Base-by-base conservation (phyloP, 441 rosid species). In the Biscutella auriculata region DNA sequence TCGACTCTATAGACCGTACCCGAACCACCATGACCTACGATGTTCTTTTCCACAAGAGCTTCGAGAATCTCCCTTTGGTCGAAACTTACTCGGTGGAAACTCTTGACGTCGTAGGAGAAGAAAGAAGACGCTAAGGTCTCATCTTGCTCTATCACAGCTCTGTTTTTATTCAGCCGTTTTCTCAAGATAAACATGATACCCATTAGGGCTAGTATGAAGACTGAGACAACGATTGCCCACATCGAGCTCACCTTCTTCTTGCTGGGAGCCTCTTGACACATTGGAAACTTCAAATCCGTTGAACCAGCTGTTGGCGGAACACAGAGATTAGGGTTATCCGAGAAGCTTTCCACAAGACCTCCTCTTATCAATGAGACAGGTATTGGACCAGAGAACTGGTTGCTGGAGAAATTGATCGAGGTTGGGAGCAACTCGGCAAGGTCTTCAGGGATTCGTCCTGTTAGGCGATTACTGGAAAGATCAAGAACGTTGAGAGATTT, bases 401-500 rank as follows among this genome's bases (percentile, higher is more conserved):
- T 92, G 76, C 79, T 80, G 13, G 96, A 74, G 66, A 88, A 86
- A 72, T 86, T 82, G 59, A 88, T 74, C 5, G 92, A 84, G 61
- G 82, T 92, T 4, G 90, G 94, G 66, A 83, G 66, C 73, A 92
- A 49, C 28, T 76, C 80, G 5, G 77, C 45, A 10, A 92, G 80
- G 62, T 77, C 66, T 36, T 84, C 84, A 4, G 98, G 96, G 69
- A 88, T 81, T 28, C 63, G 64, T 27, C 98, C 98, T 1, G 89
- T 81, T 57, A 88, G 74, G 44, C 40, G 77, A 62, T 92, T 92
- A 74, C 73, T 71, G 32, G 98, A 88, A 21, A 92, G 82, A 68
- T 92, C 98, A 41, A 92, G 95, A 59, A 92, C 89, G 63, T 86
- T 88, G 53, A 88, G 84, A 44, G 85, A 82, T 66, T 79, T 82